Evolutionary conservation across 1,284 basidiomycete species (phyloP).

Genomic region (Irpex sp.): DNA sequence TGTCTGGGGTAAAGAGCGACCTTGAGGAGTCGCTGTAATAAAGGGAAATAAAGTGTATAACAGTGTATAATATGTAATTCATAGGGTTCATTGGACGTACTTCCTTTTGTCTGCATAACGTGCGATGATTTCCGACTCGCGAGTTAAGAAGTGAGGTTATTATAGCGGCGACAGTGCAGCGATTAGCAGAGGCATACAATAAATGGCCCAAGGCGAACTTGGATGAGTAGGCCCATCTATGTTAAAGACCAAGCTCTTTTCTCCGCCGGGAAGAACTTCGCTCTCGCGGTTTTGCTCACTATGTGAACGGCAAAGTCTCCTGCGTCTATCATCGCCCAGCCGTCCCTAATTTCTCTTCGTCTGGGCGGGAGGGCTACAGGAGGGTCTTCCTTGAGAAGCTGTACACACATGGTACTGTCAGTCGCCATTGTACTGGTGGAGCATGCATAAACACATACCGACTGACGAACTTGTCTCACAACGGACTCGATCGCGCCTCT

Average conservation of each 20-base stretch:
- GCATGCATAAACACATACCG: conserved; percentile 30
- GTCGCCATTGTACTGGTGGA: too few relatives aligned
- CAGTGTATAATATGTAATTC: background rate
- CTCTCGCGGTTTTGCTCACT: conserved; percentile 52
- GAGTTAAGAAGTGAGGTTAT: too few relatives aligned
- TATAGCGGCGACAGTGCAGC: background rate
- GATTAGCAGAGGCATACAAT: background rate
- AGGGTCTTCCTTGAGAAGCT: conserved; percentile 50
- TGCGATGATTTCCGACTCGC: too few relatives aligned
- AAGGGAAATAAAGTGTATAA: background rate
- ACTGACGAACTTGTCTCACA: conserved; percentile 59
- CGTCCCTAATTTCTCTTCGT: conserved; percentile 48
- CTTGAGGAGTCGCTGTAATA: background rate
- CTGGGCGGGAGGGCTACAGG: conserved; percentile 57
- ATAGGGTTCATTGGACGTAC: background rate
- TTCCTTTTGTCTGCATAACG: background rate
- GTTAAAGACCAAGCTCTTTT: conserved; percentile 27
- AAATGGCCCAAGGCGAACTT: background rate
- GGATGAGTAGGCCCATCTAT: background rate
- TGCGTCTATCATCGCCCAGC: conserved; percentile 79
- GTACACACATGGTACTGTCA: conserved; percentile 2
- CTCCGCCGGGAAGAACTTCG: conserved; percentile 54
- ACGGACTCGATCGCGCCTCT: conserved; percentile 70
- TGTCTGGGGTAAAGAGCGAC: conserved; percentile 23
- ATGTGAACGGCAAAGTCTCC: conserved; percentile 75